A percentile compares a stretch with the other conserved stretches of the same genome.
These are phyloP conservation scores for Diaporthe sp. DNA, from an alignment of 2,329 filamentous ascomycete species.

Conservation along the genomic window DNA sequence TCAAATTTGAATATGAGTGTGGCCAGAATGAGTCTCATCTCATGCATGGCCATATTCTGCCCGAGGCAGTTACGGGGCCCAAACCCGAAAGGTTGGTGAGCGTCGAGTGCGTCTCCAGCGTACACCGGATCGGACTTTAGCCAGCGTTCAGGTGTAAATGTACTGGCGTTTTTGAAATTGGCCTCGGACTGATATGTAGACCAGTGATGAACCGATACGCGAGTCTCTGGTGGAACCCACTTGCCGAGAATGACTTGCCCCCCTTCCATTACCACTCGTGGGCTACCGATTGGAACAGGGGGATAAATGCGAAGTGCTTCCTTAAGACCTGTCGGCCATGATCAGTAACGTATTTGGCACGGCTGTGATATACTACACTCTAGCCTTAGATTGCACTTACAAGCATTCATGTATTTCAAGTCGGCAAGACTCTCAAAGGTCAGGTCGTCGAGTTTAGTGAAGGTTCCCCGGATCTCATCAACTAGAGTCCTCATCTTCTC, in stretches of 20 bases:
- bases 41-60: conserved; percentile 32
- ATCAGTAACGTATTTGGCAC: neutral
- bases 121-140: conserved; percentile 12
- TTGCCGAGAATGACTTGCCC: conserved; percentile 37
- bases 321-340: conserved; percentile 36
- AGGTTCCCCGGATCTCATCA: conserved; percentile 48
- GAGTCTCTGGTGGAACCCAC: conserved; percentile 26
- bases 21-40: conserved; percentile 34
- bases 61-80: conserved; percentile 26
- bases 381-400: neutral
- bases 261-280: conserved; percentile 45
- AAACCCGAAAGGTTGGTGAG: conserved; percentile 30
- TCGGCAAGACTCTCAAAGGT: conserved; percentile 43
- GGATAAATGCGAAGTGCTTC: conserved; percentile 47
- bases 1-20: conserved; percentile 25
- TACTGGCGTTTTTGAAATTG: conserved; percentile 24
- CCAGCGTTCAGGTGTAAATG: conserved; percentile 26
- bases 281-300: conserved; percentile 43
- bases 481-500: conserved; percentile 41
- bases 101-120: neutral
- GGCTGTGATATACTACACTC: no score
- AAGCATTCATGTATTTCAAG: conserved; percentile 48
- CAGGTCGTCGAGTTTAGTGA: conserved; percentile 47
- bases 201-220: conserved; percentile 34
- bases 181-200: conserved; percentile 28